Conservation (phyloP, 1,284 basidiomycete genomes). For the Cystobasidium slooffiae region DNA sequence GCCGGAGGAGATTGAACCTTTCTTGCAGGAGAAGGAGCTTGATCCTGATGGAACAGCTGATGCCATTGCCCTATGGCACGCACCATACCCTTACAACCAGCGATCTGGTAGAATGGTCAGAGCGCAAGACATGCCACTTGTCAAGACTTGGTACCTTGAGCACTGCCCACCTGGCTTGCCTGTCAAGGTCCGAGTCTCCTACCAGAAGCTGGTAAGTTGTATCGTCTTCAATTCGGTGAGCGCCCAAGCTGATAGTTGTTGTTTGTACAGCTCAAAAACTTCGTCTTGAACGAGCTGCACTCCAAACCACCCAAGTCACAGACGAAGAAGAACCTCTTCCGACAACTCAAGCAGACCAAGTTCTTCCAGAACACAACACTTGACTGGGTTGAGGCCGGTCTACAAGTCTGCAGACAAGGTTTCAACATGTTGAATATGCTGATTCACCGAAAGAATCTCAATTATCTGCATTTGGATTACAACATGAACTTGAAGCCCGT, state of each 20-base stretch:
- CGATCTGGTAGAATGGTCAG: slow-evolving; percentile 90
- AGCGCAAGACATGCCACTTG: slow-evolving; percentile 91
- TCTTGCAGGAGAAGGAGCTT: slow-evolving; percentile 78
- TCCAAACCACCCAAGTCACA: slow-evolving; percentile 90
- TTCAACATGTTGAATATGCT: slow-evolving; percentile 99
- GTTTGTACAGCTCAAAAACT: slow-evolving; percentile 73
- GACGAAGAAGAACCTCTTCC: slow-evolving; percentile 96
- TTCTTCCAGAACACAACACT: slow-evolving; percentile 98
- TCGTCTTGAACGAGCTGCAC: slow-evolving; percentile 91
- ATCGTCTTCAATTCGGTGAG: background rate
- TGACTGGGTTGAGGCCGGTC: slow-evolving; percentile 98
- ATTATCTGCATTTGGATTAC: slow-evolving; percentile 64
- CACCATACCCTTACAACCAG: slow-evolving; percentile 91
- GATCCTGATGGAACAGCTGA: slow-evolving; percentile 87
- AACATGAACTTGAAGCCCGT: slow-evolving; percentile 68
- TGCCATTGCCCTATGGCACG: slow-evolving; percentile 98
- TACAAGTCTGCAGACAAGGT: slow-evolving; percentile 97
- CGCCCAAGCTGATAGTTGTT: background rate
- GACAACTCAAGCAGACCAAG: slow-evolving; percentile 95
- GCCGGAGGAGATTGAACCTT: slow-evolving; percentile 78
- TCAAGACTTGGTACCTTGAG: slow-evolving; percentile 94
- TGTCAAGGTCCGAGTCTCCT: slow-evolving; percentile 98
- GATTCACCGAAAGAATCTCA: slow-evolving; percentile 99
- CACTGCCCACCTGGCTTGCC: slow-evolving; percentile 95
- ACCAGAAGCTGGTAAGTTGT: slow-evolving; percentile 80